Evolutionary conservation across 2,329 filamentous ascomycete genomes (phyloP), one percentile per base, ranked within the genome.

Genomic region (Nigrospora sphaerica): DNA sequence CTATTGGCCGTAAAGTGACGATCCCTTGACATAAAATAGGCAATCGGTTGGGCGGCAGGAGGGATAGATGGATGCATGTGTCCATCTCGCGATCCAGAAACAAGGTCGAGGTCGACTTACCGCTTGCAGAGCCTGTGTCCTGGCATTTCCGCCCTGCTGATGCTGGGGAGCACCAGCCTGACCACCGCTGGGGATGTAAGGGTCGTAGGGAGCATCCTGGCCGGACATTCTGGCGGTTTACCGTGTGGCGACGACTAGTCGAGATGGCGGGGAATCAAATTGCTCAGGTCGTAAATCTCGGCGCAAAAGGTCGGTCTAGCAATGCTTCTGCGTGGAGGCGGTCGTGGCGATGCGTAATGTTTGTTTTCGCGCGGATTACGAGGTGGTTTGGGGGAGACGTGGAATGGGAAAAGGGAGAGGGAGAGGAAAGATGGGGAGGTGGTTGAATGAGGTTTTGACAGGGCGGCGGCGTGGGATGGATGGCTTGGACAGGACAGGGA

Each of bases 121-220:
- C 71, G 85, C 85, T 80, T 95, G 88, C 57, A 95, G 78, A 54
- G 85, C 86, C 54, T 76, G 71, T 46, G 78, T 74, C 65, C 78
- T 68, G 50, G 68, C 66, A 64, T 69, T 78, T 54, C 67, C 75
- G 55, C 60, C 69, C 65, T 70, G 66, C 56, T 67, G 65, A 49
- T 67, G 66, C 35, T 32, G 32, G 34, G 34, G 14, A 49, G 58
- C 60, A 45, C 56, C 67, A 51, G 70, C 67, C 68, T 77, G 75
- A 68, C 81, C 82, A 16, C 23, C 23, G 64, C 79, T 81, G 63
- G 88, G 88, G 68, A 92, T 91, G 72, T 93, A 95, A 53, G 88
- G 88, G 71, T 95, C 88, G 70, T 95, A 95, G 57, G 88, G 88
- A 63, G 76, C 70, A 49, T 78, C 73, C 56, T 73, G 68, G 57